phyloP scores from a whole-genome alignment of 2,329 filamentous ascomycete genomes.

The Scedosporium dehoogii region DNA sequence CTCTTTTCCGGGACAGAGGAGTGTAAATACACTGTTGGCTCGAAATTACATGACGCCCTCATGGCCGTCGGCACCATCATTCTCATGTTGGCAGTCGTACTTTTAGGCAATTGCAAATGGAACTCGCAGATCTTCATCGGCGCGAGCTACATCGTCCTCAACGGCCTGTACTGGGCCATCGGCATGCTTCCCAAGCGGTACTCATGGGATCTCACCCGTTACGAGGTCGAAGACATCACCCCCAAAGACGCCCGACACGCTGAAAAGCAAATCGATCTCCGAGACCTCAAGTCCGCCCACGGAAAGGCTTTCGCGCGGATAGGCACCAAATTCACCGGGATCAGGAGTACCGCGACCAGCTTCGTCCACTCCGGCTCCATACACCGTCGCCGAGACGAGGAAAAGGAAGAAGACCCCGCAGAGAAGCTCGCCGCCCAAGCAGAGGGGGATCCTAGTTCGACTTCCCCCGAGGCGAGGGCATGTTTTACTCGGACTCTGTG shows the following conservation, averaged over 20 bases:
- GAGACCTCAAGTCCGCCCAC: neutral
- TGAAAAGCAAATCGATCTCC: conserved; percentile 12
- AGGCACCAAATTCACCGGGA: neutral
- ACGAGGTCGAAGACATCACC: conserved; percentile 31
- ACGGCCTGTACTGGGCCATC: conserved; percentile 48
- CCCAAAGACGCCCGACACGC: conserved; percentile 27
- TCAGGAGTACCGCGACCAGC: neutral
- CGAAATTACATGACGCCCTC: conserved; percentile 35
- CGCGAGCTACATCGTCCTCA: conserved; percentile 46
- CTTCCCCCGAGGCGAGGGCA: neutral
- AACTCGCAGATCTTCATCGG: conserved; percentile 50
- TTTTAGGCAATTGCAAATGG: conserved; percentile 54
- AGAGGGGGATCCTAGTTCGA: too few relatives aligned
- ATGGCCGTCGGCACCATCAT: conserved; percentile 49
- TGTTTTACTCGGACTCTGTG: conserved; percentile 47
- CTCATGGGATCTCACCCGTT: conserved; percentile 50
- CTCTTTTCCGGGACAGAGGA: conserved; percentile 52
- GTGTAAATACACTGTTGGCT: conserved; percentile 43
- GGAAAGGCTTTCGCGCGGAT: neutral
- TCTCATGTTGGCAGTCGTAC: conserved; percentile 51
- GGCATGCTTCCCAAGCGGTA: conserved; percentile 35
- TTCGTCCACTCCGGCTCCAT: neutral
- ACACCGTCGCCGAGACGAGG: neutral
- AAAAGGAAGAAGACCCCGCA: neutral
- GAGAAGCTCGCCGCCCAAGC: neutral